phyloP scores from a whole-genome alignment of 164 flowering plant species.

The Tetracentron sinense region DNA sequence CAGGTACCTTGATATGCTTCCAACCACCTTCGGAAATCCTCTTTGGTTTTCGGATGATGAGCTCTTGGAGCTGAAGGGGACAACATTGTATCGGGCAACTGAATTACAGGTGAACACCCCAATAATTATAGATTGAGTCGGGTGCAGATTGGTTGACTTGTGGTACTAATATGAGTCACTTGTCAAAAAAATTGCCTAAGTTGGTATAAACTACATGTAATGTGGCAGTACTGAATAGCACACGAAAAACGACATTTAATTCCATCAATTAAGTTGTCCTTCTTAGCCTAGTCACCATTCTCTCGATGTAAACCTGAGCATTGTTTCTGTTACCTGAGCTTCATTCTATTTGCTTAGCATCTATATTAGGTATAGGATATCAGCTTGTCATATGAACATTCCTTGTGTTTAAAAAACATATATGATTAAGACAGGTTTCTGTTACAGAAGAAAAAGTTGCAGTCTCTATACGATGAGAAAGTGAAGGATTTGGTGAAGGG shows the following conservation, averaged over 20 bases:
- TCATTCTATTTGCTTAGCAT: background rate
- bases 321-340: background rate
- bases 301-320: too few species aligned
- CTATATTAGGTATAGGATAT: background rate
- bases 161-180: background rate
- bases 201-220: too few species aligned
- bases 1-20: slow-evolving; percentile 95
- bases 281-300: too few species aligned
- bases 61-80: slow-evolving; percentile 79
- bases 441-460: slow-evolving; percentile 74
- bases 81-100: slow-evolving; percentile 70
- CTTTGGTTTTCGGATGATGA: slow-evolving; percentile 92
- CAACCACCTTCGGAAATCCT: slow-evolving; percentile 76
- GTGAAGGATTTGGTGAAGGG: slow-evolving; percentile 69
- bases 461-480: slow-evolving; percentile 56
- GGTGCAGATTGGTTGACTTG: background rate
- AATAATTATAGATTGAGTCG: too few species aligned
- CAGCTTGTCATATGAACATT: background rate
- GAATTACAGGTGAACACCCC: slow-evolving; percentile 58
- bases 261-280: too few species aligned
- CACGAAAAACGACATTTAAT: too few species aligned
- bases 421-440: slow-evolving; percentile 24
- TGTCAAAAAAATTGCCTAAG: background rate
- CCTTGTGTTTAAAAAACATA: slow-evolving; percentile 5
- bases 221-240: too few species aligned